Evolutionary conservation across 140 eudicot species (phyloP).

Genomic region (Bidens hawaiensis): DNA sequence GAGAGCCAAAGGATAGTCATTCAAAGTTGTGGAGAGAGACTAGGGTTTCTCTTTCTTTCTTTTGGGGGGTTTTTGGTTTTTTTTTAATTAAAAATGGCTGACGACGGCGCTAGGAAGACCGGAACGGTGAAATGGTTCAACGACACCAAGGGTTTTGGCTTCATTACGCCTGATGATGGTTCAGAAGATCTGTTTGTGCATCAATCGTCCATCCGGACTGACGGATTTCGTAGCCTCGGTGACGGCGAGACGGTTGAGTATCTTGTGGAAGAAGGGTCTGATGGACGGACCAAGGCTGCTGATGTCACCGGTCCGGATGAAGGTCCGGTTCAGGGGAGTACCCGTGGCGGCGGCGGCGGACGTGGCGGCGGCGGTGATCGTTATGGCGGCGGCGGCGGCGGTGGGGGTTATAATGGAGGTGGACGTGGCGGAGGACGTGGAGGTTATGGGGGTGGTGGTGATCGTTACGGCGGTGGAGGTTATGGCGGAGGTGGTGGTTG

Average conservation of each 20-base stretch:
- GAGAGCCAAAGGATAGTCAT: background rate
- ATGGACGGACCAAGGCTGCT: constrained; percentile 32
- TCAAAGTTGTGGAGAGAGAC: constrained; percentile 17
- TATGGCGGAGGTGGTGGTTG: constrained; percentile 6
- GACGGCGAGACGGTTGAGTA: constrained; percentile 34
- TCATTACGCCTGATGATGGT: constrained; percentile 34
- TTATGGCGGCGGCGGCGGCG: constrained; percentile 15
- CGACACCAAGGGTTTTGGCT: constrained; percentile 36
- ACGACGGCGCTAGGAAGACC: constrained; percentile 21
- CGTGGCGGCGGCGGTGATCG: constrained; percentile 19
- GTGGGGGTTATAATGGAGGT: background rate
- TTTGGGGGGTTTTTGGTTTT: too few relatives aligned
- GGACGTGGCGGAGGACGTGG: constrained; percentile 5
- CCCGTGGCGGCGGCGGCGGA: constrained; percentile 33
- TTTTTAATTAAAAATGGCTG: constrained; percentile 12
- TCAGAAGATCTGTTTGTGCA: constrained; percentile 34
- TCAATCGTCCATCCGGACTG: constrained; percentile 27
- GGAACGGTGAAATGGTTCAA: constrained; percentile 40
- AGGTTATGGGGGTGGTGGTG: constrained; percentile 11
- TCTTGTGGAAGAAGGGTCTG: constrained; percentile 30
- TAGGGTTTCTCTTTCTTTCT: too few relatives aligned
- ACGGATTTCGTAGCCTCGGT: constrained; percentile 29
- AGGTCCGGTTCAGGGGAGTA: constrained; percentile 30
- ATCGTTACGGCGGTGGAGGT: constrained; percentile 6
- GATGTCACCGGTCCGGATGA: constrained; percentile 37